Evolutionary conservation across 441 rosid genomes (phyloP), one percentile per base, ranked within the genome.

Genomic region (Isatis lusitanica): DNA sequence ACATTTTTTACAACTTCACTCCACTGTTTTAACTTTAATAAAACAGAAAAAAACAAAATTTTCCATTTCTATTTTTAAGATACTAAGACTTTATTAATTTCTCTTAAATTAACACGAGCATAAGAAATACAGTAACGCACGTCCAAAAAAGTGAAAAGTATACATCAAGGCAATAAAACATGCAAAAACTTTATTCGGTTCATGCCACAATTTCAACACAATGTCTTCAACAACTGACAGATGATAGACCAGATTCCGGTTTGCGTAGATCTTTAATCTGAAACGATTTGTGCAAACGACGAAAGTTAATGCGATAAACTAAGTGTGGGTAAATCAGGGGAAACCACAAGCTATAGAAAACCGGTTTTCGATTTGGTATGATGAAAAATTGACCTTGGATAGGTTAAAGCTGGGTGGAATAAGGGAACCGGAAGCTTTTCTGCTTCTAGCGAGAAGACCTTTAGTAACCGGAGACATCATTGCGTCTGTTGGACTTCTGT

Each of bases 401-500:
- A 74, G 87, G 78, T 80, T 82, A 38, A 82, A 77, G 61, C 83
- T 83, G 5, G 95, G 92, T 7, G 97, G 96, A 73, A 88, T 69
- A 74, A 89, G 86, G 17, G 80, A 70, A 70, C 76, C 80, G 11
- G 79, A 80, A 13, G 76, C 74, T 78, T 83, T 90, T 78, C 88
- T 83, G 83, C 77, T 84, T 80, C 98, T 82, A 2, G 93, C 97
- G 5, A 93, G 92, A 70, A 93, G 78, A 65, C 93, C 95, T 84
- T 85, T 86, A 0, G 97, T 85, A 63, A 90, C 68, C 1, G 96
- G 97, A 17, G 97, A 93, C 79, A 93, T 79, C 87, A 93, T 86
- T 33, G 88, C 85, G 73, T 91, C 97, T 9, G 98, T 93, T n/a
- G 97, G 98, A 71, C 97, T 93, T 63, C 87, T 80, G 58, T 93